Percentiles rank a stretch among this genome's conserved stretches.
Evolutionary conservation across 1,284 basidiomycete species (phyloP).

Genomic region (Pseudozyma tsukubaensis): DNA sequence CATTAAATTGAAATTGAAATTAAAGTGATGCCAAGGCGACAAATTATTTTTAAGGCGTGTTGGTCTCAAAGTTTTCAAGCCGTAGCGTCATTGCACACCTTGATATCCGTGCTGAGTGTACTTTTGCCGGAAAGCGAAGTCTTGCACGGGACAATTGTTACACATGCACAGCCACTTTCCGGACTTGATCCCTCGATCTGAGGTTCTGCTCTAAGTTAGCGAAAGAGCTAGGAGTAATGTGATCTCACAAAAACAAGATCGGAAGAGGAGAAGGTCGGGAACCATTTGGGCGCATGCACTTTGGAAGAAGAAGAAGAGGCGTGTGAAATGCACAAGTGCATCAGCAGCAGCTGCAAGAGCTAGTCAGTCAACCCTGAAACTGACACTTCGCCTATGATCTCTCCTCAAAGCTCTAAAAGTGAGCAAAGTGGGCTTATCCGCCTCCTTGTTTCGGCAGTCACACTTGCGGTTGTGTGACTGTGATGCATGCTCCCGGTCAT

Average conservation of each 20-base stretch:
- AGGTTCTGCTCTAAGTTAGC: too few species aligned
- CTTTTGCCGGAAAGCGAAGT: not conserved
- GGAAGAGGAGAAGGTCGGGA: not conserved
- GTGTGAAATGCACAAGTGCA: conserved; percentile 34
- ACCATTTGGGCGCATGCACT: not conserved
- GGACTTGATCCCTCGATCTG: too few species aligned
- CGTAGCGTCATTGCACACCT: not conserved
- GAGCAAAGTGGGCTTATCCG: not conserved
- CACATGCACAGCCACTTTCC: not conserved
- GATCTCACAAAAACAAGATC: not conserved
- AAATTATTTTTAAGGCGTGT: too few species aligned
- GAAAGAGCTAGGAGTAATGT: not conserved
- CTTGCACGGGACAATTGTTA: not conserved
- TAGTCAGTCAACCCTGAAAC: not conserved
- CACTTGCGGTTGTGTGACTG: not conserved
- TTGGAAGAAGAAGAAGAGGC: conserved; percentile 2
- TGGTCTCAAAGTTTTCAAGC: not conserved
- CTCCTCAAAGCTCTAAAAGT: not conserved
- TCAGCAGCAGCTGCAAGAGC: conserved; percentile 7
- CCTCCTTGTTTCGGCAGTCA: not conserved
- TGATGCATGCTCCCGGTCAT: not conserved
- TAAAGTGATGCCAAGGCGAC: too few species aligned
- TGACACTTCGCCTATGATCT: not conserved
- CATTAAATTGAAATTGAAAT: too few species aligned
- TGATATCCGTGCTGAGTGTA: not conserved